Base-by-base conservation (phyloP, 306 rosid species). In the Astragalus glycyphyllos region DNA sequence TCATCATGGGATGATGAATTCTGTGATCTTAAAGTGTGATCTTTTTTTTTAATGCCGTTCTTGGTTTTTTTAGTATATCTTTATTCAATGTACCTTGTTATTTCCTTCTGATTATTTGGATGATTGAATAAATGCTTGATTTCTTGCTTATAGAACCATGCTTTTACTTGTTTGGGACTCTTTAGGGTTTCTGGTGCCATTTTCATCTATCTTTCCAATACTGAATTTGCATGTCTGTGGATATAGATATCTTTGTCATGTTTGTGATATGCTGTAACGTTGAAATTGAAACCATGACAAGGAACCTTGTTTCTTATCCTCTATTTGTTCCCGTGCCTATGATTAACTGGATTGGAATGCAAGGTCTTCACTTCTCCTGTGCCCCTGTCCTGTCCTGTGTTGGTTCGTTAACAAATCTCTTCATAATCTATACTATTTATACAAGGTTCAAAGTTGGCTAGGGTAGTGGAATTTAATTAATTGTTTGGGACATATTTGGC, bases 271-370 rank as follows among this genome's bases (percentile, higher is more conserved):
- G 65, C 14, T 50, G 29, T 46, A 17, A 69, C 37, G 6, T 65
- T 58, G 59, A 79, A 42, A 48, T 11, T 49, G 65, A 79, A 59
- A 48, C 47, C 65, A 32, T 73, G 8, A 15, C 11, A 37, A 78
- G 58, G 54, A 68, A 51, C 59, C 12, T 17, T 66, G 45, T 7
- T 7, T 26, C 31, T 26, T 2, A 26, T 1, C 3, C 3, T 26
- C 4, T 26, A 26, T 4, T 15, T 49, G 55, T 10, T 49, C 26
- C 23, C 5, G 4, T 2, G 55, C 11, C 55, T 29, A 6, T 49
- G 10, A n/a, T 44, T 1, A 26, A 26, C 31, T 26, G 31, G 31
- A 26, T 26, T 44, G 48, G 10, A 10, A 14, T n/a, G 0, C 48
- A 8, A 44, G 14, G 13, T 44, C 14, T 37, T 5, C 31, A 26